Evolutionary conservation across 2,329 filamentous ascomycete species (phyloP).

Genomic region (Anisogramma anomala): DNA sequence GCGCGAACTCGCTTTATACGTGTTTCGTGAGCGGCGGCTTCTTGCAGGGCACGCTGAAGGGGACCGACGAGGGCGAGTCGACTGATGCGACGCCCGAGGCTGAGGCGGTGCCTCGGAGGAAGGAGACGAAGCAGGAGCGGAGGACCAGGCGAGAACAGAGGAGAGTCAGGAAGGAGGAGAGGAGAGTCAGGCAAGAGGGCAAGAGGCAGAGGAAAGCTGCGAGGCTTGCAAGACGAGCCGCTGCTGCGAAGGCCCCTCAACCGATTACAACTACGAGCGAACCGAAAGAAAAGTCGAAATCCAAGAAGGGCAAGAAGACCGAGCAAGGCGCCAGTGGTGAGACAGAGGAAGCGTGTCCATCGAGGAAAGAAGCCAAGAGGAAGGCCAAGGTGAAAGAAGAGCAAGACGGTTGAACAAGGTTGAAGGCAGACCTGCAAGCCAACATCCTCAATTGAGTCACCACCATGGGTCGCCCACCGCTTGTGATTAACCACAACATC

Average conservation of each 20-base stretch:
- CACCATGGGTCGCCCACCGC: too few species aligned
- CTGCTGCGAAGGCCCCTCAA: slow-evolving; percentile 8
- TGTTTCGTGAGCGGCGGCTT: slow-evolving; percentile 76
- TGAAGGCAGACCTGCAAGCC: too few species aligned
- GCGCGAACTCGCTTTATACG: slow-evolving; percentile 58
- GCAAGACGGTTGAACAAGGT: slow-evolving; percentile 10
- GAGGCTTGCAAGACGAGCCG: slow-evolving; percentile 17
- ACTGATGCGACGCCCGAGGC: slow-evolving; percentile 18
- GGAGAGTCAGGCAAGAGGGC: slow-evolving; percentile 26
- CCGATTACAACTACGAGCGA: neutral
- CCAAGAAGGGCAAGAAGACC: neutral
- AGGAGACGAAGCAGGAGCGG: slow-evolving; percentile 23
- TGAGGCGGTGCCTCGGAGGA: slow-evolving; percentile 19
- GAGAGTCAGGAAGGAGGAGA: slow-evolving; percentile 22
- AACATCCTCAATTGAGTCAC: too few species aligned
- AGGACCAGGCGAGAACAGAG: slow-evolving; percentile 22
- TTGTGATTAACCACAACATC: too few species aligned
- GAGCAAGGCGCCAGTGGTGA: slow-evolving; percentile 12
- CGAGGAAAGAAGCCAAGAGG: slow-evolving; percentile 19
- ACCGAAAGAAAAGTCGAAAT: neutral
- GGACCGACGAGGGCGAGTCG: slow-evolving; percentile 18
- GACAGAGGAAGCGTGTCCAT: slow-evolving; percentile 15
- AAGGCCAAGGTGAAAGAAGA: slow-evolving; percentile 20
- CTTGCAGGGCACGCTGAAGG: slow-evolving; percentile 57
- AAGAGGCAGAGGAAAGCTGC: slow-evolving; percentile 20